Conservation (phyloP, 164 flowering plant species). For the Litsea cubeba region DNA sequence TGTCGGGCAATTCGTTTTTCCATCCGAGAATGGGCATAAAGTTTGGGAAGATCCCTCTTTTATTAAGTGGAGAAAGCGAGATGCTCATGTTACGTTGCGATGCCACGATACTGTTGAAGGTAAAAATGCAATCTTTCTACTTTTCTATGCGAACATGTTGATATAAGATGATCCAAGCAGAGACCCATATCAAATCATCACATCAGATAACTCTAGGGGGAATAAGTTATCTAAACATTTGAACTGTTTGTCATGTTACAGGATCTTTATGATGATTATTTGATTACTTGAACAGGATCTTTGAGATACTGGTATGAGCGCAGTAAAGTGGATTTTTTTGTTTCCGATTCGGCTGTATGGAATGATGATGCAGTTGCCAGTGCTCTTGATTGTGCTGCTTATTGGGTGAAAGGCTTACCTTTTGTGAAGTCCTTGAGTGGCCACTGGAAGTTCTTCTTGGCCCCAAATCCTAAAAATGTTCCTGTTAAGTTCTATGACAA, state of each 20-base stretch:
- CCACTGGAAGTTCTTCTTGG: conserved; percentile 78
- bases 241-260: conserved; percentile 3
- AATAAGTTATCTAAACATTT: neutral
- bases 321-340: conserved; percentile 60
- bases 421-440: conserved; percentile 87
- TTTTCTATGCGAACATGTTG: neutral
- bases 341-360: conserved; percentile 73
- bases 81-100: conserved; percentile 71
- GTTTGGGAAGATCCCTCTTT: conserved; percentile 87
- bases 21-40: conserved; percentile 36
- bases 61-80: conserved; percentile 86
- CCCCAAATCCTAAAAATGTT: conserved; percentile 44
- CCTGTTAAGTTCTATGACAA: conserved; percentile 55
- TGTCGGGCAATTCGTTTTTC: conserved; percentile 25
- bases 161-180: neutral
- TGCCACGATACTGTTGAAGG: conserved; percentile 91
- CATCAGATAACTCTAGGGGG: neutral
- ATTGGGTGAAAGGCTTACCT: conserved; percentile 83
- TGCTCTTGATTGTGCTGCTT: conserved; percentile 75
- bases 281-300: conserved; percentile 44
- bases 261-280: too few relatives aligned
- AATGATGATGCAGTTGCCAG: conserved; percentile 74
- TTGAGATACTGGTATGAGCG: conserved; percentile 82
- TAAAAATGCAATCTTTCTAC: conserved; percentile 11
- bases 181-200: neutral